phyloP scores from a whole-genome alignment of 768 basidiomycete species.

The Imleria badia region DNA sequence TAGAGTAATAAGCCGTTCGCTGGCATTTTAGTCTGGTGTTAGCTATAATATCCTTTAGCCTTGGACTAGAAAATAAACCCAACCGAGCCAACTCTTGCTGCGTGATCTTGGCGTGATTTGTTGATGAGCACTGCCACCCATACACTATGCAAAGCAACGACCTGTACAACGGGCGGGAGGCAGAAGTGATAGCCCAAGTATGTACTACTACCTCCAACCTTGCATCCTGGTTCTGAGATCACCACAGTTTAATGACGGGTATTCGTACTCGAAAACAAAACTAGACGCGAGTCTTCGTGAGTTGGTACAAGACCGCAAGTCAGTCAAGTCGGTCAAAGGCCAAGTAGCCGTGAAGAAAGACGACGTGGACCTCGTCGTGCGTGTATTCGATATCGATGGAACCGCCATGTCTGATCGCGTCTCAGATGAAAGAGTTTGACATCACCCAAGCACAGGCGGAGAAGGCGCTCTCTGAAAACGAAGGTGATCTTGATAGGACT shows the following conservation, averaged over 20 bases:
- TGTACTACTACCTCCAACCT: not conserved
- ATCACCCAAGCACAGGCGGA: slow-evolving; percentile 30
- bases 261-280: slow-evolving; percentile 40
- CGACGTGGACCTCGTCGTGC: slow-evolving; percentile 29
- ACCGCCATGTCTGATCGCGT: not conserved
- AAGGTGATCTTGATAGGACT: slow-evolving; percentile 28
- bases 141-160: slow-evolving; percentile 21
- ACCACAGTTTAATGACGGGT: slow-evolving; percentile 51
- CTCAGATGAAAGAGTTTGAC: slow-evolving; percentile 32
- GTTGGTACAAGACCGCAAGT: slow-evolving; percentile 46
- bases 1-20: slow-evolving; percentile 28
- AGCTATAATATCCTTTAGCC: slow-evolving; percentile 29
- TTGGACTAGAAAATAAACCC: slow-evolving; percentile 15
- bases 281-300: slow-evolving; percentile 47
- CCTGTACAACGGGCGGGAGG: slow-evolving; percentile 30
- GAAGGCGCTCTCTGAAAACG: slow-evolving; percentile 30
- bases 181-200: slow-evolving; percentile 31
- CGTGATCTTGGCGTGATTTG: too few species aligned
- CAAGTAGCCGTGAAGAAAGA: slow-evolving; percentile 26
- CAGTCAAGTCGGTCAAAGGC: slow-evolving; percentile 48
- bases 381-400: slow-evolving; percentile 4
- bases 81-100: not conserved
- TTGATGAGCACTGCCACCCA: slow-evolving; percentile 25
- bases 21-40: slow-evolving; percentile 30
- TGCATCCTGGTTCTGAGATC: slow-evolving; percentile 32